Percentiles rank a stretch among this genome's conserved stretches.
Conservation (phyloP, 2,329 filamentous ascomycete genomes). For the Fusarium sulawesiense region DNA sequence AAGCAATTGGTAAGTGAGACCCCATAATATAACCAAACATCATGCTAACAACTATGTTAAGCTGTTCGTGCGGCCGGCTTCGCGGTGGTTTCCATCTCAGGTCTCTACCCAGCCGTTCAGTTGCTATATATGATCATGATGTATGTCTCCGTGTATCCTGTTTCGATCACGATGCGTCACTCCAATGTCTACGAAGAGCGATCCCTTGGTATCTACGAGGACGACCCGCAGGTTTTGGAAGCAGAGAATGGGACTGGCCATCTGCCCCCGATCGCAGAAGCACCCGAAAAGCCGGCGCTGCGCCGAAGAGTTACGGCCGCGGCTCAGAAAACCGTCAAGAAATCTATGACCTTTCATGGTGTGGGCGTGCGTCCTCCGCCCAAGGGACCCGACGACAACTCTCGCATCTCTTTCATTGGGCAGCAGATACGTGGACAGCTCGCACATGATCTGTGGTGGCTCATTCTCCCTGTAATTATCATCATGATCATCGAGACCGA, state of each 20-base stretch:
- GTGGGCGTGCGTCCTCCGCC: constrained; percentile 52
- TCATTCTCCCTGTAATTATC: constrained; percentile 69
- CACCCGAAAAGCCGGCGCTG: constrained; percentile 29
- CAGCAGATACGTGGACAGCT: constrained; percentile 73
- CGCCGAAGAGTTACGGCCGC: constrained; percentile 43
- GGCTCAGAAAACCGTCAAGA: constrained; percentile 52
- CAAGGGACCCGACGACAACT: constrained; percentile 47
- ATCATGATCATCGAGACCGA: constrained; percentile 70
- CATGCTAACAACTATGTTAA: constrained; percentile 32
- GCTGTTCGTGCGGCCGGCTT: constrained; percentile 74
- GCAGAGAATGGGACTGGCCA: constrained; percentile 28
- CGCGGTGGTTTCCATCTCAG: constrained; percentile 70
- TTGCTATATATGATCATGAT: constrained; percentile 73
- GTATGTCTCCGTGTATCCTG: constrained; percentile 73
- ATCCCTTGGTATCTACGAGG: constrained; percentile 69
- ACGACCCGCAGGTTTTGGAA: constrained; percentile 48
- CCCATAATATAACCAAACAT: neutral
- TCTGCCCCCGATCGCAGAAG: constrained; percentile 48
- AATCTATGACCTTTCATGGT: constrained; percentile 57
- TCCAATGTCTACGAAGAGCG: constrained; percentile 80
- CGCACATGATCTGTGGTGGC: constrained; percentile 75
- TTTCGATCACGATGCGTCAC: constrained; percentile 72
- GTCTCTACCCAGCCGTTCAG: constrained; percentile 67
- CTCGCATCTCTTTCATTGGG: constrained; percentile 61
- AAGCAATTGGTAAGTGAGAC: constrained; percentile 62